Conservation (phyloP, 1,139 yeast species). For the Scheffersomyces illinoinensis region DNA sequence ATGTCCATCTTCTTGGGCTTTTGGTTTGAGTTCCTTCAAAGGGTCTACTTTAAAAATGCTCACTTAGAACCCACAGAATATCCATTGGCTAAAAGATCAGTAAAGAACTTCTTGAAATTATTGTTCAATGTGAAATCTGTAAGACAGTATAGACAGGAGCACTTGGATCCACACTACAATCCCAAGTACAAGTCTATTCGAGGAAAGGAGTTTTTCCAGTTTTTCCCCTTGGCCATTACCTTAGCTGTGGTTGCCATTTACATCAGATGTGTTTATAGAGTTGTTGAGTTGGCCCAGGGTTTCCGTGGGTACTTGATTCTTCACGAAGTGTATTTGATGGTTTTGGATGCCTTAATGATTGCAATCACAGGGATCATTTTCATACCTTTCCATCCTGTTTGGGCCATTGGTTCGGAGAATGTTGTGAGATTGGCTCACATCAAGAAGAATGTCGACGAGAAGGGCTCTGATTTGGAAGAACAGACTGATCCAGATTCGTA, state of each 20-base stretch:
- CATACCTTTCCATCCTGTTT: conserved; percentile 65
- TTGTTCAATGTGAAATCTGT: conserved; percentile 28
- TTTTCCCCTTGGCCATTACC: conserved; percentile 54
- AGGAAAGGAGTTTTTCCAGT: conserved; percentile 36
- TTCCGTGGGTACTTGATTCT: conserved; percentile 69
- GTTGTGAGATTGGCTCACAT: conserved; percentile 37
- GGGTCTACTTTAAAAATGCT: conserved; percentile 40
- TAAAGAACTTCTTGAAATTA: conserved; percentile 29
- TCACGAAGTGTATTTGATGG: conserved; percentile 73
- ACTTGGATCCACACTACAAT: conserved; percentile 37
- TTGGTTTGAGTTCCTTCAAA: conserved; percentile 54
- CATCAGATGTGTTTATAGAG: conserved; percentile 77
- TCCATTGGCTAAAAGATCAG: conserved; percentile 25
- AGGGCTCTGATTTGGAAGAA: conserved; percentile 6
- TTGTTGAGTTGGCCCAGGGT: conserved; percentile 77
- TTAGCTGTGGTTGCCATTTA: conserved; percentile 59
- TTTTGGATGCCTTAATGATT: conserved; percentile 77
- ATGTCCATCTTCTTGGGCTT: conserved; percentile 64
- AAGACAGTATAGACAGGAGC: conserved; percentile 18
- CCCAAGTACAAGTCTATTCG: conserved; percentile 46
- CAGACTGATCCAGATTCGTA: conserved; percentile 1
- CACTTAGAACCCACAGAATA: conserved; percentile 16
- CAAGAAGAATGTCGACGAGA: conserved; percentile 30
- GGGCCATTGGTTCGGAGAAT: conserved; percentile 48
- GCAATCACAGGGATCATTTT: conserved; percentile 44